Base-by-base conservation (phyloP, 345 rosid genomes). In the Carallia pectinifolia region DNA sequence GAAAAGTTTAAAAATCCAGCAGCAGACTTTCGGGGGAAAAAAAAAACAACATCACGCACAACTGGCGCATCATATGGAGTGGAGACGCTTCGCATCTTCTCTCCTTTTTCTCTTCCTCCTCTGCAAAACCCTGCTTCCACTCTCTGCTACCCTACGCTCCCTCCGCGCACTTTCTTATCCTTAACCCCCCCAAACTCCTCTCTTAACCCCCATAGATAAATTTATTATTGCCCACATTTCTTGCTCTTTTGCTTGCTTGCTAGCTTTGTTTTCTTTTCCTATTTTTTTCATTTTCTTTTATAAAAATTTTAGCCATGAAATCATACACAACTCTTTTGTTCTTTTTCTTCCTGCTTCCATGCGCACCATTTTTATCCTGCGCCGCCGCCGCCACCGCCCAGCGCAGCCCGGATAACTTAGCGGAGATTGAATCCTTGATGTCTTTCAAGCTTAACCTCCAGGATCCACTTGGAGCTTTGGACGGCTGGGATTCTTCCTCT, bases 401-500 rank as follows among this genome's bases (percentile, higher is more conserved):
- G 65, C 67, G 76, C 58, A 79, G 72, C 65, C 79, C 82, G 50
- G 84, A 75, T 27, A 70, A 55, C 53, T 74, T 71, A 1, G 78
- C 76, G 4, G 97, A 95, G 85, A 91, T 95, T 36, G 82, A 88
- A 50, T 83, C 99, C 1, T 82, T 95, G 68, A 85, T 80, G 5
- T 80, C 90, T 15, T 91, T 95, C 78, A 90, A 87, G 81, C 85
- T 86, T 52, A 79, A 74, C 70, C 87, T 95, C 48, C 78, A 80
- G 7, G 99, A 95, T 66, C 97, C 97, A 0, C 88, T 86, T 18
- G 97, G 87, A 15, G 90, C 89, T 1, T 68, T 95, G 53, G 68
- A 73, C 66, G 85, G 79, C 39, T 94, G 98, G 97, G 95, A 91
- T 16, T 76, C 93, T 6, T 82, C 93, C 19, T 82, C 96, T 0